A percentile compares a stretch with the other conserved stretches of the same genome.
Conservation (phyloP, 805 yeast species). For the Candida corydali region DNA sequence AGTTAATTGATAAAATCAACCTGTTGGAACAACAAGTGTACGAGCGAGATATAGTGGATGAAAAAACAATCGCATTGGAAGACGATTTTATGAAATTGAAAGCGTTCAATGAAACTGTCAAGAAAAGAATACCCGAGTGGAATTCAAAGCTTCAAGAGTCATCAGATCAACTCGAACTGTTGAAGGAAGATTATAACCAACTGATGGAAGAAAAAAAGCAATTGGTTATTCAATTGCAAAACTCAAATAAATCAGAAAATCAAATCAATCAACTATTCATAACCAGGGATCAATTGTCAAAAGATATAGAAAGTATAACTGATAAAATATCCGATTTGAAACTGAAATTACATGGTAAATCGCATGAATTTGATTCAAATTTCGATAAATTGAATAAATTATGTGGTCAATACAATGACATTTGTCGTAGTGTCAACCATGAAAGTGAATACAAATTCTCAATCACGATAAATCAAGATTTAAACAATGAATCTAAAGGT, state of each 20-base stretch:
- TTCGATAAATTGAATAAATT: slow-evolving; percentile 49
- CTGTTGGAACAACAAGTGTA: slow-evolving; percentile 40
- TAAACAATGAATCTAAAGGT: slow-evolving; percentile 6
- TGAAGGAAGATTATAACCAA: slow-evolving; percentile 12
- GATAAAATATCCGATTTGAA: slow-evolving; percentile 44
- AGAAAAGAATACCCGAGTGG: slow-evolving; percentile 65
- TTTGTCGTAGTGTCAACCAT: slow-evolving; percentile 40
- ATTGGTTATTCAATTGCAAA: slow-evolving; percentile 38
- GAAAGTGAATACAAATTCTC: slow-evolving; percentile 30
- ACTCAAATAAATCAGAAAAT: slow-evolving; percentile 57
- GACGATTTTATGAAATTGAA: slow-evolving; percentile 67
- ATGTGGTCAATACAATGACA: slow-evolving; percentile 53
- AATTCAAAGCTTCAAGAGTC: slow-evolving; percentile 37
- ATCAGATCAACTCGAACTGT: slow-evolving; percentile 16
- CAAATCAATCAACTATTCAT: slow-evolving; percentile 60
- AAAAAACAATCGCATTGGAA: slow-evolving; percentile 59
- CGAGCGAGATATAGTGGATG: slow-evolving; percentile 47
- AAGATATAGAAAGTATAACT: slow-evolving; percentile 44
- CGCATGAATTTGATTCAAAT: slow-evolving; percentile 44
- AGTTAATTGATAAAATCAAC: slow-evolving; percentile 33
- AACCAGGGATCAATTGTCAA: slow-evolving; percentile 57
- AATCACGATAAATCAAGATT: slow-evolving; percentile 26
- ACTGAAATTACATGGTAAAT: slow-evolving; percentile 45
- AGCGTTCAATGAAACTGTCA: slow-evolving; percentile 67
- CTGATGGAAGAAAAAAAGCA: slow-evolving; percentile 23